Base-by-base conservation (phyloP, 2,329 filamentous ascomycete species). In the Aspergillus floridensis region DNA sequence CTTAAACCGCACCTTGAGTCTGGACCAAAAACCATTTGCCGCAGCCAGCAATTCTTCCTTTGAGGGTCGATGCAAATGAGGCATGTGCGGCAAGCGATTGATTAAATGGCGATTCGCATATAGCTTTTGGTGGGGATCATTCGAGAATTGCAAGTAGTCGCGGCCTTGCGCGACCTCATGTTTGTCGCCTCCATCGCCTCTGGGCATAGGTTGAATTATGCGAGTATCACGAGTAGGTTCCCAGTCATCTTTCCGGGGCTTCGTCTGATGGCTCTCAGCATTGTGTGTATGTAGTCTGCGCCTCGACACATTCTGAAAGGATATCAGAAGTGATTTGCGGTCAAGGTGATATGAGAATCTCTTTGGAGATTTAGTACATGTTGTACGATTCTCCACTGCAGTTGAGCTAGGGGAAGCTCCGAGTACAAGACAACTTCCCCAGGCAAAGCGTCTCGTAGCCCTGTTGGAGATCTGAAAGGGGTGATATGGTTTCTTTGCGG, bases 31-130 rank as follows among this genome's bases (percentile, higher is more conserved):
- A 1, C 93, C 93, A 22, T 88, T 97, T 38, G 95, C 92, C 4
- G 95, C 93, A 21, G 91, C 89, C 38, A 99, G 81, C 29, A 99
- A 83, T 75, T 99, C 95, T 73, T 97, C 93, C 72, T 96, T 97
- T 7, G 89, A 93, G 5, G 95, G 93, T 21, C 93, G 84, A 78
- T 97, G 84, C 41, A 88, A 74, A 63, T 87, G 92, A n/a, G 89
- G 86, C 74, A 92, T 85, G 67, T 90, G 89, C 24, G 88, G 85
- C 58, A 89, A 76, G 62, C 84, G 82, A 66, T 87, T 80, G 61
- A 86, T 81, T 29, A 89, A 73, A 61, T 81, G 77, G 48, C 69
- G 71, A 60, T 70, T 71, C 5, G 66, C 61, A 38, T 63, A 51
- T n/a, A 57, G 54, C 21, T 64, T 63, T 21, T 59, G 63, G 38